Evolutionary conservation across 108 stramenopile genomes (phyloP), one percentile per base, ranked within the genome.

Genomic region (Fragilariopsis cylindrus): DNA sequence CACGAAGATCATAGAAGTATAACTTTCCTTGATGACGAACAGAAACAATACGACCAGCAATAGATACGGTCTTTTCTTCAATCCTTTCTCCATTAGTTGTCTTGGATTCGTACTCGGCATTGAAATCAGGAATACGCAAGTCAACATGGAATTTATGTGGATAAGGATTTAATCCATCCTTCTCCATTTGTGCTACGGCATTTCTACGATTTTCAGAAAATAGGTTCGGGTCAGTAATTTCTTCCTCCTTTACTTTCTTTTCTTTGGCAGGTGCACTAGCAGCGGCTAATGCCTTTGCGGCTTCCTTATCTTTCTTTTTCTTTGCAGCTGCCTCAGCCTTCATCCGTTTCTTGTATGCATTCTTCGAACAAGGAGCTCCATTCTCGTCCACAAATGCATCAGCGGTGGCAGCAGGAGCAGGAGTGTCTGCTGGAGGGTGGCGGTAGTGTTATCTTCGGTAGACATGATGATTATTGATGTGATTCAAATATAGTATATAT

Each of bases 81-180:
- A 96, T 65, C 57, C 75, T 78, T 48, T 87, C 86, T 39, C 95
- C 98, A 12, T 83, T 82, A 11, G 81, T 77, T 18, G 91, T 95
- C 30, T 90, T 82, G 71, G 84, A 49, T 40, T 82, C 79, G 83
- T 82, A 98, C 71, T 89, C 87, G 42, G 77, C 78, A 42, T 82
- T 84, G 71, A 91, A 99, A 67, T 97, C 98, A 12, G 98, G 96
- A 65, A 99, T 73, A 57, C 95, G 87, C 65, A 83, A 88, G 65
- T 90, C 87, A 0, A 96, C 95, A 58, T 90, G 83, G 77, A 98
- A 99, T 90, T 99, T 99, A 95, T 99, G 98, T 2, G 99, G 99
- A 77, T 98, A 99, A n/a, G 97, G 92, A 77, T 91, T 96, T 56
- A 64, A 70, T 7, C 97, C 99, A 8, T 88, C 78, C 76, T 79